These are phyloP conservation scores for Cylindricascospora bacillispora DNA, from an alignment of 1,139 yeast genomes.

Conservation along the genomic window DNA sequence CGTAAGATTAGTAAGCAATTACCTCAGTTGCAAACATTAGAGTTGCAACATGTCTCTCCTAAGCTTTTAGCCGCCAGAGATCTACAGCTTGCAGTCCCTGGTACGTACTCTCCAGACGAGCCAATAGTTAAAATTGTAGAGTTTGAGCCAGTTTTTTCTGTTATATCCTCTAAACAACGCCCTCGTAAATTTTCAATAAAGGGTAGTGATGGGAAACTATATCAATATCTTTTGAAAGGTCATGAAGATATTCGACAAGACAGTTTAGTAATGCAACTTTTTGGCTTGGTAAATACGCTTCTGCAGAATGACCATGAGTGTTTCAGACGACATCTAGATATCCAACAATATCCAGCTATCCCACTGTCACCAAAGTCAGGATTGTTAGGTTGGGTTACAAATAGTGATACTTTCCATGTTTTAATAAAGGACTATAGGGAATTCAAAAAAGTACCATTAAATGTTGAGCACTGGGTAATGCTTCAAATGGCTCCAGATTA, in stretches of 20 bases:
- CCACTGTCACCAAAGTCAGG: slow-evolving; percentile 98
- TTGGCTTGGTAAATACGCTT: slow-evolving; percentile 87
- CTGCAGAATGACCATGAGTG: slow-evolving; percentile 87
- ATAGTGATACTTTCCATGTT: slow-evolving; percentile 92
- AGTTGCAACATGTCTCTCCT: slow-evolving; percentile 88
- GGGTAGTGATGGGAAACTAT: slow-evolving; percentile 89
- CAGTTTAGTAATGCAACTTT: slow-evolving; percentile 92
- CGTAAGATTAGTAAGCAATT: slow-evolving; percentile 80
- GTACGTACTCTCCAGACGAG: slow-evolving; percentile 79
- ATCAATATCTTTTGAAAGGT: slow-evolving; percentile 74
- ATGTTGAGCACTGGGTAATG: slow-evolving; percentile 93
- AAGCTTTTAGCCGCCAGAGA: slow-evolving; percentile 67
- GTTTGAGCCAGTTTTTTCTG: slow-evolving; percentile 75
- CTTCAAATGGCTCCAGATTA: slow-evolving; percentile 97
- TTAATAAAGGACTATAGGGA: slow-evolving; percentile 88
- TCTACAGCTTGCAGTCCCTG: slow-evolving; percentile 85
- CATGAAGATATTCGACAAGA: slow-evolving; percentile 98
- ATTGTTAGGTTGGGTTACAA: slow-evolving; percentile 91
- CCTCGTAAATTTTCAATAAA: slow-evolving; percentile 71
- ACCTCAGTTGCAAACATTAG: slow-evolving; percentile 77
- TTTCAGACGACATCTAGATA: slow-evolving; percentile 88
- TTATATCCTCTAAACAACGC: slow-evolving; percentile 92
- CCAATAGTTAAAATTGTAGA: slow-evolving; percentile 59
- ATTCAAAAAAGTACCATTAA: slow-evolving; percentile 73
- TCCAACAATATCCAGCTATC: slow-evolving; percentile 83